A percentile compares a stretch with the other conserved stretches of the same genome.
Conservation (phyloP, 1,284 basidiomycete genomes). For the Leccinum solheimii region DNA sequence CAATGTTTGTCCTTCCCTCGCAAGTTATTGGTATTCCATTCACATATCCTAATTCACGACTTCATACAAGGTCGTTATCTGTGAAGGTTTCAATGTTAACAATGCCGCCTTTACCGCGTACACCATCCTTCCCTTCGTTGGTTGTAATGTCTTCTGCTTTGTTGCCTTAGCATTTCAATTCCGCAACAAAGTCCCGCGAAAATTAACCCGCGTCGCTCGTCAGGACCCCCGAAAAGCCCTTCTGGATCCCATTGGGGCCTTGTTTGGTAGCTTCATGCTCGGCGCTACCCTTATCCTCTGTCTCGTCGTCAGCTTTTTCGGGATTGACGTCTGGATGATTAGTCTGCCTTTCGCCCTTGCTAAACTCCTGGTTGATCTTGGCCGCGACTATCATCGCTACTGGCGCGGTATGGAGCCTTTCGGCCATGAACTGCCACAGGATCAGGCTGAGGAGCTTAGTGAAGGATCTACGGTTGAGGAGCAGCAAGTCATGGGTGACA, state of each 20-base stretch:
- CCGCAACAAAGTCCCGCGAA: constrained; percentile 50
- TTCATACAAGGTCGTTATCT: constrained; percentile 48
- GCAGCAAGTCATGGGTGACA: not conserved
- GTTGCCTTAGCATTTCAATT: constrained; percentile 57
- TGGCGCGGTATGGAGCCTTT: constrained; percentile 28
- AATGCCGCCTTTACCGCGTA: constrained; percentile 71
- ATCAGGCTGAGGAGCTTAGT: not conserved
- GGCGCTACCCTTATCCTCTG: constrained; percentile 50
- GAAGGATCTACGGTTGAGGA: not conserved
- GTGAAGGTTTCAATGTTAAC: constrained; percentile 61
- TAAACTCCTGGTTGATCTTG: constrained; percentile 70
- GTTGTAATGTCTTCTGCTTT: constrained; percentile 57
- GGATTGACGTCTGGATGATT: constrained; percentile 77
- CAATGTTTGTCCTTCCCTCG: constrained; percentile 45
- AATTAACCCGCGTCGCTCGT: constrained; percentile 40
- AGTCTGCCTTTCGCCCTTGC: constrained; percentile 83
- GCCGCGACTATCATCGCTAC: constrained; percentile 55
- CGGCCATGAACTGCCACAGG: constrained; percentile 8
- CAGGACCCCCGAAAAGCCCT: constrained; percentile 50
- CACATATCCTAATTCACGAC: not conserved
- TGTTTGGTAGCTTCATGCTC: constrained; percentile 53
- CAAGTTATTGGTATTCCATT: not conserved
- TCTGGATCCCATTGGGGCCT: constrained; percentile 50
- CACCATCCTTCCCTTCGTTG: constrained; percentile 69
- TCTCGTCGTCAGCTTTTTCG: constrained; percentile 57